Evolutionary conservation across 176 grass and related monocot genomes (phyloP), one percentile per base, ranked within the genome.

Genomic region (Avena insularis): DNA sequence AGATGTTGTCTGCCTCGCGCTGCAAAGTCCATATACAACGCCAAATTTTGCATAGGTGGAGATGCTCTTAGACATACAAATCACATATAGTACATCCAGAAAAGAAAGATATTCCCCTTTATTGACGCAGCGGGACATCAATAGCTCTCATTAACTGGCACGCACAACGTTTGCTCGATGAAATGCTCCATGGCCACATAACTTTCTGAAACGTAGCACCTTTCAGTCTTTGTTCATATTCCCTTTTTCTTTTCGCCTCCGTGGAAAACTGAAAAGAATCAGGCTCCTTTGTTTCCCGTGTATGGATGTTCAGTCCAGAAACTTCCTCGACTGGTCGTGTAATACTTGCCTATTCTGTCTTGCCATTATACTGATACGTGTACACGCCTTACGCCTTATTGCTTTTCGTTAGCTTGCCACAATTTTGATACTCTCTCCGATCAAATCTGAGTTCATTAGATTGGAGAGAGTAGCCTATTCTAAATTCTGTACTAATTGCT

Each of bases 131-230:
- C 33, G 27, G 23, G 33, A 73, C 16, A 33, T 80, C 85, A 74
- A 40, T 81, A 67, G 40, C 67, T 81, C 54, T 87, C 85, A 25
- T 64, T 74, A 81, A 73, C 56, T 87, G 85, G 85, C 78, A 74
- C 45, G 78, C 85, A 80, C 85, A 74, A 67, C 58, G 46, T 8
- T 64, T 85, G 20, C 51, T 65, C 14, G 38, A 27, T 60, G 35
- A 36, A 74, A 31, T 72, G 38, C n/a, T 60, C 25, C 20, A 73
- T 58, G n/a, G 68, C 36, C 16, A 59, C 40, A 73, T 74, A 29
- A 74, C 69, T 74, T 83, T 74, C 4, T 8, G 21, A 83, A 59
- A 71, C 14, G 35, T 25, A 46, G 13, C 57, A 68, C 64, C 49
- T 82, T 55, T 70, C 19, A 21, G 0, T 29, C 6, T 36, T 69